Evolutionary conservation across 805 yeast species (phyloP).

Genomic region (Teunomyces atbi): DNA sequence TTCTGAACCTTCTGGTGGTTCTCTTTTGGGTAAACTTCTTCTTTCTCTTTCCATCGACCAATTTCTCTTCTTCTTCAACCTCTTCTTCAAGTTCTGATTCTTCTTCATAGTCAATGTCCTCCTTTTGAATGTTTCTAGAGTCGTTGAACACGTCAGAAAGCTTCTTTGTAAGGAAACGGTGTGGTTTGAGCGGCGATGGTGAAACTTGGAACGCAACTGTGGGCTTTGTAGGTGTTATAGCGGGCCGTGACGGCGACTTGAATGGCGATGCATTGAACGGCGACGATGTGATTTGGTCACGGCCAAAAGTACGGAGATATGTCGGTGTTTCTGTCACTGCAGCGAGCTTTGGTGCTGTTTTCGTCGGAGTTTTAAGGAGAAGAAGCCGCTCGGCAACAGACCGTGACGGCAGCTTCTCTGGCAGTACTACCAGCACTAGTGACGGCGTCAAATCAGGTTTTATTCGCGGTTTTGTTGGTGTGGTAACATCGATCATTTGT

Average conservation of each 20-base stretch:
- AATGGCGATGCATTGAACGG: neutral
- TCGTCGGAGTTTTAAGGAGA: neutral
- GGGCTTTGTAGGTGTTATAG: constrained; percentile 10
- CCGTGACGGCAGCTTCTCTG: neutral
- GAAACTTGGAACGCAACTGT: constrained; percentile 34
- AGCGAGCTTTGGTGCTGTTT: neutral
- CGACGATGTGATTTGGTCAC: constrained; percentile 5
- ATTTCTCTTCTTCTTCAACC: constrained; percentile 3
- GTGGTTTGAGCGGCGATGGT: constrained; percentile 46
- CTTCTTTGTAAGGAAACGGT: constrained; percentile 26
- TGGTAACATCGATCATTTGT: constrained; percentile 22
- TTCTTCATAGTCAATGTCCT: constrained; percentile 12
- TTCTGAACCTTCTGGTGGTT: constrained; percentile 50
- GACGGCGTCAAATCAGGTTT: neutral
- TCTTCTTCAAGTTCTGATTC: constrained; percentile 9
- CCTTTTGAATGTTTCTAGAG: constrained; percentile 32
- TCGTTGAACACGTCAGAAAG: constrained; percentile 50
- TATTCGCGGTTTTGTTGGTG: constrained; percentile 29
- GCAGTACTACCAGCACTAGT: too few relatives aligned
- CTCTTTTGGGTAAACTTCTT: constrained; percentile 49
- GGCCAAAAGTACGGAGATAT: constrained; percentile 16
- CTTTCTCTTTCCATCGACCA: constrained; percentile 12
- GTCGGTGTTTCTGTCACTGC: constrained; percentile 20
- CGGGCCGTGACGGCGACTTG: neutral
- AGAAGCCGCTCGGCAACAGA: constrained; percentile 8